Conservation (phyloP, 2,329 filamentous ascomycete species). For the Lecanicillium sp. region DNA sequence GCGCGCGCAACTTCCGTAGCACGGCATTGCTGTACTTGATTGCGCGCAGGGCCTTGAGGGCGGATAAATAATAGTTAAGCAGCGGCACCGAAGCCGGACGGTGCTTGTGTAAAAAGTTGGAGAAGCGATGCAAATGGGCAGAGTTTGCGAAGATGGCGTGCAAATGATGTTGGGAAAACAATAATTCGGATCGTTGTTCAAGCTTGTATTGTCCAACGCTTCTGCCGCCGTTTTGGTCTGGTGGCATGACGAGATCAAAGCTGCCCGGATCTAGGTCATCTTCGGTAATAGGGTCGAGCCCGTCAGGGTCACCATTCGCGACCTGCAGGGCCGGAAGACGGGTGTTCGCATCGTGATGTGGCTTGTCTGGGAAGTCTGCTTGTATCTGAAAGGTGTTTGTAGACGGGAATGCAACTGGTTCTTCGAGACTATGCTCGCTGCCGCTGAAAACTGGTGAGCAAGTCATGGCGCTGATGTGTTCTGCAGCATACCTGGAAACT, state of each 20-base stretch:
- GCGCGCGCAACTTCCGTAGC: conserved; percentile 12
- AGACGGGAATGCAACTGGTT: not conserved
- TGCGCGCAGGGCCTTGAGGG: conserved; percentile 63
- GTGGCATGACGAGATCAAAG: conserved; percentile 29
- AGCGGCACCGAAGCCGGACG: conserved; percentile 59
- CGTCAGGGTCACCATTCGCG: conserved; percentile 19
- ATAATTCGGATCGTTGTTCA: conserved; percentile 55
- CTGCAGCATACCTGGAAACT: conserved; percentile 8
- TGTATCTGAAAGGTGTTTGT: not conserved
- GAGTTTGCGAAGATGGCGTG: conserved; percentile 60
- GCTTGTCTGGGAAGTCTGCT: not conserved
- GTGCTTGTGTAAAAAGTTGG: conserved; percentile 55
- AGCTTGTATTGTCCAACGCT: conserved; percentile 37
- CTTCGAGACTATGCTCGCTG: conserved; percentile 7
- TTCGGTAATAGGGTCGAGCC: conserved; percentile 29
- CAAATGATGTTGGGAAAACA: conserved; percentile 63
- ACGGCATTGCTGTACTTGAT: conserved; percentile 63
- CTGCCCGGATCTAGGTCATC: conserved; percentile 33
- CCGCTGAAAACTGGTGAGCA: not conserved
- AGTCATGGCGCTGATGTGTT: not conserved
- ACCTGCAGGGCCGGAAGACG: conserved; percentile 17
- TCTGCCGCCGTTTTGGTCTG: conserved; percentile 7
- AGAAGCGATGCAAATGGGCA: conserved; percentile 58
- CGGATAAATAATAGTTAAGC: conserved; percentile 65
- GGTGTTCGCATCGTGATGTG: not conserved